These are phyloP conservation scores for Bisporella sp. DNA, from an alignment of 2,329 filamentous ascomycete genomes.

Conservation along the genomic window DNA sequence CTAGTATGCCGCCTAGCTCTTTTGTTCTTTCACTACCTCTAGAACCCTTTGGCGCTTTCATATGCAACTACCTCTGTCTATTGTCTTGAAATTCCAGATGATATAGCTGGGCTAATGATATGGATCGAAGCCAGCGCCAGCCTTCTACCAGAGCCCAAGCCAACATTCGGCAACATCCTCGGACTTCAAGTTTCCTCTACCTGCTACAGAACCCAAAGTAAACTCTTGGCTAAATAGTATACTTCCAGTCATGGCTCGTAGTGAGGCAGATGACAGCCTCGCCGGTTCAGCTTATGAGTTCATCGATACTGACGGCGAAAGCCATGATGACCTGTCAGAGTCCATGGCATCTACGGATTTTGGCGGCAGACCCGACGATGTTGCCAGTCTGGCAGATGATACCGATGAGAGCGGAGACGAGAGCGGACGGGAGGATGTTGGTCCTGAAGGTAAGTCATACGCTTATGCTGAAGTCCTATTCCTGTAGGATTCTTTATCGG, in stretches of 20 bases:
- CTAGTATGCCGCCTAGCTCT: too few relatives aligned
- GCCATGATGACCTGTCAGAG: constrained; percentile 27
- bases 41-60: too few relatives aligned
- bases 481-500: too few relatives aligned
- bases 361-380: constrained; percentile 24
- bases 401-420: constrained; percentile 27
- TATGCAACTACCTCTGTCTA: too few relatives aligned
- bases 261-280: constrained; percentile 23
- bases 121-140: not conserved
- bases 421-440: constrained; percentile 23
- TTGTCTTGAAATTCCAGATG: too few relatives aligned
- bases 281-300: constrained; percentile 28
- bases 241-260: constrained; percentile 20
- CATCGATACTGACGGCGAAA: constrained; percentile 28
- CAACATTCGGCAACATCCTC: too few relatives aligned
- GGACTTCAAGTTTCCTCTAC: constrained; percentile 13
- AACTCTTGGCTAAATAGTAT: constrained; percentile 22
- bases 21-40: too few relatives aligned
- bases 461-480: too few relatives aligned
- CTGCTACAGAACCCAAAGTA: constrained; percentile 20
- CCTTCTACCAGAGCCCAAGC: not conserved
- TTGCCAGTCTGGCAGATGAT: constrained; percentile 27
- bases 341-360: constrained; percentile 29
- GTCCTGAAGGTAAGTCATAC: not conserved
- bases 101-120: too few relatives aligned